Base-by-base conservation (phyloP, 306 rosid genomes). In the Chamaecrista fasciculata region DNA sequence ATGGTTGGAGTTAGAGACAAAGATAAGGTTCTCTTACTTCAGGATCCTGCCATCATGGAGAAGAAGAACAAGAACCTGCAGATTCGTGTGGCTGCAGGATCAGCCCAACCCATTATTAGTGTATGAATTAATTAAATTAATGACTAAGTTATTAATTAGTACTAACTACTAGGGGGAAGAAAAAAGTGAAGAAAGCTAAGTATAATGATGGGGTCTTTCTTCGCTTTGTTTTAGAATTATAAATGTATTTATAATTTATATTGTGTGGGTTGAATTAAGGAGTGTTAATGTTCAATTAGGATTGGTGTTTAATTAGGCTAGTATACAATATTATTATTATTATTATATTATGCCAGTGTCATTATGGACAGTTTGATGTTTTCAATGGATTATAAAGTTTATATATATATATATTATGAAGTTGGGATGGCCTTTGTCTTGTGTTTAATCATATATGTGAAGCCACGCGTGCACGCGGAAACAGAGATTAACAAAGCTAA, bases 1-100 rank as follows among this genome's bases (percentile, higher is more conserved):
- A 94, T 94, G 99, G 91, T 87, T 76, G 99, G 99, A 8, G 95
- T 94, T 31, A 79, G 83, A 62, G 92, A 94, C 87, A 88, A 88
- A 71, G 97, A 94, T 86, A 94, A 94, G 67, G 95, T 91, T 53
- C 81, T 94, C 2, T 44, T 94, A 51, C 82, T 94, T 1, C 84
- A 94, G 78, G 99, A 94, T 77, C 99, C 99, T 57, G 97, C 91
- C 2, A 81, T 86, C 18, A 91, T 85, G 75, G 99, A 88, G 59
- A 79, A 76, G 82, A 91, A 89, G 60, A 79, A 76, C 80, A 94
- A 94, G 89, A n/a, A n/a, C n/a, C n/a, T n/a, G n/a, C n/a, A n/a
- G n/a, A n/a, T n/a, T n/a, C n/a, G n/a, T n/a, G n/a, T n/a, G n/a
- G n/a, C n/a, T n/a, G n/a, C n/a, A n/a, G n/a, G n/a, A n/a, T n/a